Evolutionary conservation across 257 asterid genomes (phyloP).

Genomic region (Nicotiana undulata): DNA sequence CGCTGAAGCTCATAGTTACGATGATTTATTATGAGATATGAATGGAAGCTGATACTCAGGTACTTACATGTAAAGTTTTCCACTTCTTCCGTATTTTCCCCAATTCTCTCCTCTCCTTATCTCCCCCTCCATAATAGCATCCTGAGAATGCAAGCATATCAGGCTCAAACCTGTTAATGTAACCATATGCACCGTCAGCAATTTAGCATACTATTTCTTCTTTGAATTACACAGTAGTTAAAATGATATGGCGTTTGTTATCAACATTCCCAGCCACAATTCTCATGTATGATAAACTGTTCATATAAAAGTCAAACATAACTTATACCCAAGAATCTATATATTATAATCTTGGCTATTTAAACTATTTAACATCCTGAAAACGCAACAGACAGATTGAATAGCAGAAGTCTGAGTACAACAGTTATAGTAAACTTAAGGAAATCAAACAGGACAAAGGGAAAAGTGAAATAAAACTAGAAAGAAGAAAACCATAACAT

Average conservation of each 20-base stretch:
- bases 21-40: neutral
- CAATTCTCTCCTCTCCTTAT: slow-evolving; percentile 79
- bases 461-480: neutral
- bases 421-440: neutral
- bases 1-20: neutral
- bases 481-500: neutral
- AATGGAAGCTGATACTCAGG: neutral
- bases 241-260: neutral
- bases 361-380: neutral
- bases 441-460: neutral
- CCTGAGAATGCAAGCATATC: slow-evolving; percentile 99
- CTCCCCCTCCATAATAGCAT: slow-evolving; percentile 96
- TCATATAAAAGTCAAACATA: neutral
- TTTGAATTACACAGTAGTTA: neutral
- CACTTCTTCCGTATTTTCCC: slow-evolving; percentile 85
- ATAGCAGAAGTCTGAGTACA: neutral
- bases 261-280: neutral
- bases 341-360: neutral
- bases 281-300: neutral
- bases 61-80: slow-evolving; percentile 90
- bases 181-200: neutral
- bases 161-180: slow-evolving; percentile 79
- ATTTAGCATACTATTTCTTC: neutral
- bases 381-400: neutral
- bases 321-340: neutral